Conservation (phyloP, 2,329 filamentous ascomycete species). For the Aspergillus spinulosporus region DNA sequence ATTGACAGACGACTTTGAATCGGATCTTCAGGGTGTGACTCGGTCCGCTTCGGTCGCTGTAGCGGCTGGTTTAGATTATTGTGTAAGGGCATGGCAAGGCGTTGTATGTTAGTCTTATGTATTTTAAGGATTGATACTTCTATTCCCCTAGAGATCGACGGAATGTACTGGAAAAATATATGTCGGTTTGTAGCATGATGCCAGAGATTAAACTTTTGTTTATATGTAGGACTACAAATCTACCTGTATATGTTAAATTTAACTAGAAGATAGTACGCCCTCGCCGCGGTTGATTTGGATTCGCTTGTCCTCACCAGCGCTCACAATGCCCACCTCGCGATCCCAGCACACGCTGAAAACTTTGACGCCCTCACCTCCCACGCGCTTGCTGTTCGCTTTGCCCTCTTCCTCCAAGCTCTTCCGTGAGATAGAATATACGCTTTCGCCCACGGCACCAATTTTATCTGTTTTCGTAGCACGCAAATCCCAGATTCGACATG, state of each 20-base stretch:
- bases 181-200: slow-evolving; percentile 12
- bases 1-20: slow-evolving; percentile 53
- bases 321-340: slow-evolving; percentile 80
- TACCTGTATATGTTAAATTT: slow-evolving; percentile 30
- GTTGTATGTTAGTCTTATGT: slow-evolving; percentile 15
- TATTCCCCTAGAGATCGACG: slow-evolving; percentile 11
- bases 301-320: slow-evolving; percentile 87
- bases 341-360: slow-evolving; percentile 90
- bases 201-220: slow-evolving; percentile 31
- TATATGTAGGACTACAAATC: slow-evolving; percentile 30
- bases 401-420: slow-evolving; percentile 68
- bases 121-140: slow-evolving; percentile 14
- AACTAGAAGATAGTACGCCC: slow-evolving; percentile 42
- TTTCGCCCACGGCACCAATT: slow-evolving; percentile 65
- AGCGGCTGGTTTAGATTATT: slow-evolving; percentile 22
- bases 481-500: slow-evolving; percentile 91
- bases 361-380: slow-evolving; percentile 81
- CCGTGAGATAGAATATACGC: slow-evolving; percentile 72
- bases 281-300: slow-evolving; percentile 83
- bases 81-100: slow-evolving; percentile 24
- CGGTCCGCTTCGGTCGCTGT: slow-evolving; percentile 24
- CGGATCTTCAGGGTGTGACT: slow-evolving; percentile 8
- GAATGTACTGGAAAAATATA: slow-evolving; percentile 25
- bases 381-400: slow-evolving; percentile 57
- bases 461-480: slow-evolving; percentile 63